These are phyloP conservation scores for Fusarium annulatum DNA, from an alignment of 2,329 filamentous ascomycete species.

Conservation along the genomic window DNA sequence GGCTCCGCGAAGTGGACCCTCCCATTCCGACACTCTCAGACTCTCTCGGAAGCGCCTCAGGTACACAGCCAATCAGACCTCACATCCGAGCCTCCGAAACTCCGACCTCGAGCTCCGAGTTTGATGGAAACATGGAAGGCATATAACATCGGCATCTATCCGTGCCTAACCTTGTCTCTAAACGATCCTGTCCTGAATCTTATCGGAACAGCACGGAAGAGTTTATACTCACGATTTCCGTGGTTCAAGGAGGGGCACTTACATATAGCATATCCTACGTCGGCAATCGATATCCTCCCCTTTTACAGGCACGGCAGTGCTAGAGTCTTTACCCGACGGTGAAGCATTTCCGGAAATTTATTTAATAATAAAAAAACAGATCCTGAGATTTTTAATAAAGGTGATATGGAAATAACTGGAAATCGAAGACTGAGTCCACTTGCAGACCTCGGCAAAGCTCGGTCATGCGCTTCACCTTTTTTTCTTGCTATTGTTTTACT, in stretches of 20 bases:
- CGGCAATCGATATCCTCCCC: neutral
- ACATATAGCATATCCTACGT: neutral
- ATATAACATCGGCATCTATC: conserved; percentile 14
- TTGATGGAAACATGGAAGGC: conserved; percentile 32
- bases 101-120: conserved; percentile 37
- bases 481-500: neutral
- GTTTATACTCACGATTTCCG: neutral
- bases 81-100: conserved; percentile 40
- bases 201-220: conserved; percentile 18
- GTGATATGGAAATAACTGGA: neutral
- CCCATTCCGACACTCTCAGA: neutral
- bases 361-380: no score
- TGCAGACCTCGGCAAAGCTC: conserved; percentile 37
- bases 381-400: neutral
- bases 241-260: neutral
- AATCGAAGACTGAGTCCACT: conserved; percentile 6
- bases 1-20: conserved; percentile 33
- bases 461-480: conserved; percentile 29
- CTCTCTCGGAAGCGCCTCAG: neutral
- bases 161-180: neutral
- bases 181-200: neutral
- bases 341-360: conserved; percentile 27
- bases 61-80: conserved; percentile 4
- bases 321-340: conserved; percentile 12
- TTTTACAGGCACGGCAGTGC: neutral